phyloP scores from a whole-genome alignment of 352 stramenopile genomes.

The Phytophthora colocasiae region DNA sequence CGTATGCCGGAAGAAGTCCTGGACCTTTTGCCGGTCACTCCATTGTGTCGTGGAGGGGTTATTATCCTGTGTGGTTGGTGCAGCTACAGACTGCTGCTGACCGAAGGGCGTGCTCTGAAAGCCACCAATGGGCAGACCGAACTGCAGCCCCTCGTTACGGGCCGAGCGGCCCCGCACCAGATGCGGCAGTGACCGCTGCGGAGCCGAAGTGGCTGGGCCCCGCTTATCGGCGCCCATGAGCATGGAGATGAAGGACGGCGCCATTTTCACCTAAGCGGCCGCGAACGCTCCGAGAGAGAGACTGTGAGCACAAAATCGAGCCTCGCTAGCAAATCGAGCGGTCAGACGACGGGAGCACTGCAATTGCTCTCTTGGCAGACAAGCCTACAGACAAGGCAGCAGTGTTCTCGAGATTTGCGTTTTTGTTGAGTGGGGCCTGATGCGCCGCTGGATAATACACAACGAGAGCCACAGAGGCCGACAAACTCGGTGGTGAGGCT shows the following conservation, averaged over 20 bases:
- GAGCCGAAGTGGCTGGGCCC: constrained; percentile 1
- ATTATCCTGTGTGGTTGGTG: constrained; percentile 10
- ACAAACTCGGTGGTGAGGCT: constrained; percentile 19
- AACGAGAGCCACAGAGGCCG: constrained; percentile 13
- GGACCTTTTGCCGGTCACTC: constrained; percentile 62
- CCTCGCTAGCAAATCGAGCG: constrained; percentile 32
- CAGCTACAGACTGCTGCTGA: constrained; percentile 16
- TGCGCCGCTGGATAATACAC: constrained; percentile 19
- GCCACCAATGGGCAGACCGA: constrained; percentile 35
- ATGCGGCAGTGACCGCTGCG: constrained; percentile 29
- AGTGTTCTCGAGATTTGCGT: constrained; percentile 15
- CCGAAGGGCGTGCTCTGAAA: constrained; percentile 34
- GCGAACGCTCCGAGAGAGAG: constrained; percentile 34
- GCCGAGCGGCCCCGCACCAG: constrained; percentile 21
- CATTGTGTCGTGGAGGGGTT: constrained; percentile 27
- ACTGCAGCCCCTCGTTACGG: constrained; percentile 37
- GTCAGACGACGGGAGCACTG: constrained; percentile 27
- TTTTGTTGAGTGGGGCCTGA: constrained; percentile 19
- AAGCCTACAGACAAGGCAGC: constrained; percentile 24
- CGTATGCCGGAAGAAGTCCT: constrained; percentile 67
- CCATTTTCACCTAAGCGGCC: constrained; percentile 42
- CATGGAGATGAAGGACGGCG: constrained; percentile 70
- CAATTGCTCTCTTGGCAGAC: constrained; percentile 20
- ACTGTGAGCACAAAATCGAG: constrained; percentile 30
- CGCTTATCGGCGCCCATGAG: constrained; percentile 50